These are phyloP conservation scores for Monilinia polystroma DNA, from an alignment of 2,329 filamentous ascomycete genomes.

Conservation along the genomic window DNA sequence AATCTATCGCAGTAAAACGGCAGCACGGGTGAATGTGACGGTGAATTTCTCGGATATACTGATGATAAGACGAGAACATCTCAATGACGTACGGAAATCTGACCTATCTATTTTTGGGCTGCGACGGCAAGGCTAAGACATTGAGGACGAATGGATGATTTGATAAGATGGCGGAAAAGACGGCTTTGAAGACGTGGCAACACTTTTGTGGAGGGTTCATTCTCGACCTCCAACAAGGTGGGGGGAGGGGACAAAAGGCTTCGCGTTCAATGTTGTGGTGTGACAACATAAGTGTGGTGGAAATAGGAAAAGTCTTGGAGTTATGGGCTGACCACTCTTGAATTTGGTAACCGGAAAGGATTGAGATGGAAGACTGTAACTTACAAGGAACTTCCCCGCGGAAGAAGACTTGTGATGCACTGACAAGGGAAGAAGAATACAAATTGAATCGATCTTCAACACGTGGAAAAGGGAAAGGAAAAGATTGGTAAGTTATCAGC, in stretches of 20 bases:
- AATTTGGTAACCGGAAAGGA: background rate
- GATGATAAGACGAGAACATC: background rate
- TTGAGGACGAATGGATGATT: background rate
- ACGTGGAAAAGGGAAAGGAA: background rate
- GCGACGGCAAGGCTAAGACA: slow-evolving; percentile 7
- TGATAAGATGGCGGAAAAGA: background rate
- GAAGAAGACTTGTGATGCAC: background rate
- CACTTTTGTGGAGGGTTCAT: background rate
- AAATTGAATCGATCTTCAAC: background rate
- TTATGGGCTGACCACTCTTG: background rate
- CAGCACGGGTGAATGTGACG: background rate
- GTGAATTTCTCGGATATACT: slow-evolving; percentile 9
- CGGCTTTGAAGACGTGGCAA: slow-evolving; percentile 15
- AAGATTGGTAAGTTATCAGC: background rate
- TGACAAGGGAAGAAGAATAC: background rate
- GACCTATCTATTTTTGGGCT: background rate
- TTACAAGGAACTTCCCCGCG: background rate
- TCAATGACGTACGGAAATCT: background rate
- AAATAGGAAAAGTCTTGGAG: background rate
- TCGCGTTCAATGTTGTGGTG: background rate
- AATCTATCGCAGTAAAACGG: background rate
- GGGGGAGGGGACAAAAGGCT: no score
- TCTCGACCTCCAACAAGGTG: background rate
- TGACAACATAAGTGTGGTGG: background rate
- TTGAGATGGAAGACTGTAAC: background rate